Evolutionary conservation across 2,329 filamentous ascomycete species (phyloP), one percentile per base, ranked within the genome.

Genomic region (Huntiella savannae): DNA sequence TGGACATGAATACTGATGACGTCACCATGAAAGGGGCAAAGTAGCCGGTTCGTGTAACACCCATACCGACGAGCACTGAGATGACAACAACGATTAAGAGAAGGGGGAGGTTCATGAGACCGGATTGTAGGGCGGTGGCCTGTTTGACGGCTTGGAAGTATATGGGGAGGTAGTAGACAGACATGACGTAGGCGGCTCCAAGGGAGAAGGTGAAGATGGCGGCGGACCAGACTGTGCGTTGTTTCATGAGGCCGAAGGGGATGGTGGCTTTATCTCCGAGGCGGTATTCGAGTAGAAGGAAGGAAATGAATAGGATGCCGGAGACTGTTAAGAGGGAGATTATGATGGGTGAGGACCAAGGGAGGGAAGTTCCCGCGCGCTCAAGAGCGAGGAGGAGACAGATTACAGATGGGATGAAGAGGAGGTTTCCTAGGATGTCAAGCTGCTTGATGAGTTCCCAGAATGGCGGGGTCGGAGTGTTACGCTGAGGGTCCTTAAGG

Each of bases 331-430:
- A 55, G 1, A 63, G 53, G 13, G 45, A 51, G 36, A 59, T 33
- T 37, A 59, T 13, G 33, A 13, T 35, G 5, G 44, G 19, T 4
- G 45, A 45, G 5, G 7, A 17, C 49, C 44, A 62, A 1, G 54
- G 38, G 36, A 58, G 55, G 19, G 52, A 56, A 13, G 52, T 54
- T n/a, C 55, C 57, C 40, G 55, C 58, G 58, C 60, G 63, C 45
- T 65, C 62, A 7, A 68, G 56, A 8, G 64, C 63, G 10, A 68
- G 53, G 1, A 66, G 52, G 4, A 66, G 59, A 47, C 60, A 64
- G 35, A 64, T 54, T 28, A 53, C 49, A 1, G 49, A 43, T 8
- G 51, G 50, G 16, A 53, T 52, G 41, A 54, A 51, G 5, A 53
- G 32, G 8, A 51, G 22, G 35, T 50, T 50, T 34, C 50, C 13